Evolutionary conservation across 257 asterid genomes (phyloP).

Genomic region (Petunia secreta): DNA sequence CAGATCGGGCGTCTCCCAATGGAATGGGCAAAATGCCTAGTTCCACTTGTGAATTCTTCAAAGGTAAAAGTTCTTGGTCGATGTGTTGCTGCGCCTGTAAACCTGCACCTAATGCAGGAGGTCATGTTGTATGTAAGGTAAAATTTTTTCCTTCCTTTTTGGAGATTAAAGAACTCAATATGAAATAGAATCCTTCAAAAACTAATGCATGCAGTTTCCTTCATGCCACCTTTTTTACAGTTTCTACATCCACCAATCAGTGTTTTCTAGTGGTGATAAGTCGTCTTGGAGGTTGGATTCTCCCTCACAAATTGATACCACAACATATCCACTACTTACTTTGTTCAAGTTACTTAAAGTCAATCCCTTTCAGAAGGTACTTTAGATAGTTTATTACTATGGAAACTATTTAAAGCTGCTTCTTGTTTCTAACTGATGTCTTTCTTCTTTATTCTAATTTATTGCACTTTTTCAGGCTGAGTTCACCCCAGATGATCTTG

Average conservation of each 20-base stretch:
- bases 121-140: slow-evolving; percentile 86
- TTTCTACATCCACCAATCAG: slow-evolving; percentile 70
- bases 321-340: slow-evolving; percentile 70
- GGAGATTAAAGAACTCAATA: neutral
- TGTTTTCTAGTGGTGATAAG: slow-evolving; percentile 51
- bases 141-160: slow-evolving; percentile 10
- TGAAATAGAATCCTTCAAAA: neutral
- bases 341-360: slow-evolving; percentile 65
- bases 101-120: slow-evolving; percentile 72
- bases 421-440: neutral
- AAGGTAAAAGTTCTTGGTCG: slow-evolving; percentile 85
- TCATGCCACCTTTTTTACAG: slow-evolving; percentile 39
- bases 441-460: neutral
- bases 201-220: neutral
- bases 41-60: slow-evolving; percentile 77
- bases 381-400: neutral
- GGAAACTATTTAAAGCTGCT: neutral
- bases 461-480: slow-evolving; percentile 55
- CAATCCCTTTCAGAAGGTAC: slow-evolving; percentile 66
- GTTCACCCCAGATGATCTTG: slow-evolving; percentile 83
- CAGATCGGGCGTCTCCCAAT: slow-evolving; percentile 89
- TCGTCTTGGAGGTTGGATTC: slow-evolving; percentile 82
- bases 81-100: slow-evolving; percentile 71
- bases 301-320: slow-evolving; percentile 54
- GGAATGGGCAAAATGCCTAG: slow-evolving; percentile 90